phyloP scores from a whole-genome alignment of 768 basidiomycete genomes.

The Collybiopsis luxurians region DNA sequence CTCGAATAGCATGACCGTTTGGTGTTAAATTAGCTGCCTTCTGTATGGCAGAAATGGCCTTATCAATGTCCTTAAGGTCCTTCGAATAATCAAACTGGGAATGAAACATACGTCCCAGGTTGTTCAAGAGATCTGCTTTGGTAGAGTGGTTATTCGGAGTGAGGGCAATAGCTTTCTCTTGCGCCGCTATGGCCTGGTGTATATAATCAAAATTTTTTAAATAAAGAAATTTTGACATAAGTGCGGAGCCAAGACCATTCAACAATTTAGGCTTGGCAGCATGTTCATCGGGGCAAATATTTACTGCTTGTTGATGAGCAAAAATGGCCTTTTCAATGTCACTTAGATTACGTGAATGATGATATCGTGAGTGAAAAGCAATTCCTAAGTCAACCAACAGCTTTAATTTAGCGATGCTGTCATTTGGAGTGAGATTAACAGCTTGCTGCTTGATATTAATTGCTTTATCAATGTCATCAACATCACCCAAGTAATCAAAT shows the following conservation, averaged over 20 bases:
- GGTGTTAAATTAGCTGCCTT: constrained; percentile 1
- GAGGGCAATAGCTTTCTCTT: background rate
- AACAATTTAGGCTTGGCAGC: constrained; percentile 12
- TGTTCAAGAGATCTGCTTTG: constrained; percentile 6
- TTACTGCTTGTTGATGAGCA: constrained; percentile 1
- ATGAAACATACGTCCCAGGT: constrained; percentile 7
- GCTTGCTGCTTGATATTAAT: no score
- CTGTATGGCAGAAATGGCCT: constrained; percentile 1
- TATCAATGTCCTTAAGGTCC: constrained; percentile 8
- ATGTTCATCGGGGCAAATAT: constrained; percentile 9
- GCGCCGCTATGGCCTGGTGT: background rate
- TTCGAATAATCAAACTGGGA: constrained; percentile 11
- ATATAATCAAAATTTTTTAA: constrained; percentile 1
- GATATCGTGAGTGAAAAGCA: constrained; percentile 6
- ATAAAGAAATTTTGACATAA: constrained; percentile 4
- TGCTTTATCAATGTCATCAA: constrained; percentile 12
- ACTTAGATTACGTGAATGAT: constrained; percentile 1
- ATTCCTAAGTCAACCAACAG: background rate
- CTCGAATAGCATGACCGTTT: constrained; percentile 4
- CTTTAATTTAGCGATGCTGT: background rate
- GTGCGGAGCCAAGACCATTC: constrained; percentile 7
- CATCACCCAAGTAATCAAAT: constrained; percentile 9
- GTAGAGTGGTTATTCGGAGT: constrained; percentile 8
- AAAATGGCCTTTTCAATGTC: constrained; percentile 11
- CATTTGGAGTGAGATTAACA: constrained; percentile 9